Base-by-base conservation (phyloP, 805 yeast species). In the Myxozyma nipponensis region DNA sequence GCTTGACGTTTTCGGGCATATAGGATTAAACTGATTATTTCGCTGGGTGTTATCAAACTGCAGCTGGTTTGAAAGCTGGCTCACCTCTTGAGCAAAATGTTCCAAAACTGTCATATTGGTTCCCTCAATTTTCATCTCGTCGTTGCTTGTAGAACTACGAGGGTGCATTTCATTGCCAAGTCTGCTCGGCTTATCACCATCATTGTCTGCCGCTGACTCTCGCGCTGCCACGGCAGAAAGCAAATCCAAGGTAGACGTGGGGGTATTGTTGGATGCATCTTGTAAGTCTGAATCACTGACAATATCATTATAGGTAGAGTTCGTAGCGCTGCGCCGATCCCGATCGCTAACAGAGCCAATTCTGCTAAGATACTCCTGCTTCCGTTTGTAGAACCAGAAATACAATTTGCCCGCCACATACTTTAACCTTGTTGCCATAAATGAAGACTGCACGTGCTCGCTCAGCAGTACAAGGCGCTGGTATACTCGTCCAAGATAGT, bases 401-500 rank as follows among this genome's bases (percentile, higher is more conserved):
- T 44, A 52, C 35, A 49, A 26, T 19, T 34, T 34, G 3, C 56
- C 54, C n/a, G 49, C 30, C 4, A 52, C 37, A 25, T 43, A 48
- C 30, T 49, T 44, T 39, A 44, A 52, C 37, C 43, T 48, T 15
- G 37, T n/a, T 3, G 47, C 43, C n/a, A 39, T 17, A 7, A 40
- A n/a, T 2, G 54, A 44, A 6, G 40, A 23, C 0, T 30, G 39
- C 23, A 30, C 50, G 17, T 44, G 25, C 6, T 21, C 21, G 42
- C 54, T 49, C 19, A 52, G 42, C 7, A 18, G 18, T 5, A 28
- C 43, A 5, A 52, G 23, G 24, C 25, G 17, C 28, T 44, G 49
- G 22, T 49, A 52, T 15, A 44, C 37, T 26, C 42, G 28, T 3
- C 54, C 56, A 13, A 52, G 47, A 19, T 52, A 52, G 18, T 52